Conservation (phyloP, 2,329 filamentous ascomycete species). For the Cladosporium austrohemisphaericum region DNA sequence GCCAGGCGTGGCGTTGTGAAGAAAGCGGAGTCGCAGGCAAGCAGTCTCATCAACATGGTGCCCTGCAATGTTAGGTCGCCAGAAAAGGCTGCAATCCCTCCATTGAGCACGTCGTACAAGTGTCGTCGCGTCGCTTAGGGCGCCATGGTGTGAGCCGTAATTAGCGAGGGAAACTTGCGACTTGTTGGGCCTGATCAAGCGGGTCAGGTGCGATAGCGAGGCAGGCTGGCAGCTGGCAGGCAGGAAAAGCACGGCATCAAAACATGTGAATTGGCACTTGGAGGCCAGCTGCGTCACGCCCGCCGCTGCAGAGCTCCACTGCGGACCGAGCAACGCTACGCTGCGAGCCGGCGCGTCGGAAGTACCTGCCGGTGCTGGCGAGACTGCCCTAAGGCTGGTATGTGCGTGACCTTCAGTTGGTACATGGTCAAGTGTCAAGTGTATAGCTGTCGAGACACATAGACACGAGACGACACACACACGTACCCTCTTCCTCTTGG, state of each 20-base stretch:
- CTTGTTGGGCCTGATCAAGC: too few species aligned
- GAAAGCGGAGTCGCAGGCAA: conserved; percentile 9
- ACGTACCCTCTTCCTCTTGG: not conserved
- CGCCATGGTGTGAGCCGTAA: not conserved
- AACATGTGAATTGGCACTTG: too few species aligned
- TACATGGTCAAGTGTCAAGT: too few species aligned
- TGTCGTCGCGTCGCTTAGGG: not conserved
- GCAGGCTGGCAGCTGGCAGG: not conserved
- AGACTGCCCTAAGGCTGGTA: too few species aligned
- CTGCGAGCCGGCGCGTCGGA: too few species aligned
- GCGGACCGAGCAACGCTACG: too few species aligned
- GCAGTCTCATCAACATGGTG: not conserved
- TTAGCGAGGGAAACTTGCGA: conserved; percentile 1
- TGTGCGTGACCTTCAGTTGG: too few species aligned
- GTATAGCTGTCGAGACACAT: too few species aligned
- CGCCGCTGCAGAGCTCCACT: too few species aligned
- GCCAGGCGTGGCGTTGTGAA: conserved; percentile 12
- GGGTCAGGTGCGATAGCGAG: not conserved
- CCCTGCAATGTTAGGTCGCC: not conserved
- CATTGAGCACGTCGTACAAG: not conserved
- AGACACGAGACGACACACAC: not conserved
- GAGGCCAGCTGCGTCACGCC: not conserved
- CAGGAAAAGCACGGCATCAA: not conserved
- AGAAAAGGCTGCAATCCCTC: not conserved
- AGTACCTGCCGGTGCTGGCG: too few species aligned